These are phyloP conservation scores for Chiua virens DNA, from an alignment of 768 basidiomycete genomes.

Conservation along the genomic window DNA sequence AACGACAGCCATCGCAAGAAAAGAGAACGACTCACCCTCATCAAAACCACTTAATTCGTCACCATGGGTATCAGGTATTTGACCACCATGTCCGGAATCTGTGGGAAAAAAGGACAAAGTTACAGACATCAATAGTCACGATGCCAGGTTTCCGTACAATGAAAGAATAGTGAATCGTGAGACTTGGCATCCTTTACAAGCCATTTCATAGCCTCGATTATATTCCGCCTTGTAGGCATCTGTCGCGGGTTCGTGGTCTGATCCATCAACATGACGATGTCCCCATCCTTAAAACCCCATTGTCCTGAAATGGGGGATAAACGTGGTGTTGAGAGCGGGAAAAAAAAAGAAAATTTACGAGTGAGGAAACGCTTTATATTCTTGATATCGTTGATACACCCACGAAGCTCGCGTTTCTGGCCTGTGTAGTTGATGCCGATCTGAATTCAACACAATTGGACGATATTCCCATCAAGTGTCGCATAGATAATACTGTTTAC, in stretches of 20 bases:
- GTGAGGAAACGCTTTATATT: conserved; percentile 70
- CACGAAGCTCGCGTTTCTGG: conserved; percentile 58
- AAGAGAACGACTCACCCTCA: conserved; percentile 50
- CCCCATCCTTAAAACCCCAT: conserved; percentile 50
- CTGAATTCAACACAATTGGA: conserved; percentile 31
- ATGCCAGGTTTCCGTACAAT: conserved; percentile 41
- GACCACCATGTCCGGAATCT: conserved; percentile 98
- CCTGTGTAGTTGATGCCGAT: conserved; percentile 83
- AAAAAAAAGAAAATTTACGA: conserved; percentile 36
- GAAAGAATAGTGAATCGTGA: conserved; percentile 78
- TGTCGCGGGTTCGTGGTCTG: conserved; percentile 41
- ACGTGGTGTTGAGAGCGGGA: background rate
- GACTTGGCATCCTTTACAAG: conserved; percentile 66
- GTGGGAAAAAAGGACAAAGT: background rate
- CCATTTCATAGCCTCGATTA: conserved; percentile 61
- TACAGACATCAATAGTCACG: background rate
- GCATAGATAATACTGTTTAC: conserved; percentile 3
- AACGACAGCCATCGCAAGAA: background rate
- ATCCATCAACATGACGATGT: conserved; percentile 60
- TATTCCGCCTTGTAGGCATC: conserved; percentile 53
- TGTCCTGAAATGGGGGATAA: conserved; percentile 26
- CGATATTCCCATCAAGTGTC: background rate
- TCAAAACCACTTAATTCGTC: conserved; percentile 81
- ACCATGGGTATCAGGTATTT: conserved; percentile 72
- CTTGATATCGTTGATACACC: conserved; percentile 81